Percentiles rank a stretch among this genome's conserved stretches.
Evolutionary conservation across 148 eudicot genomes (phyloP).

Genomic region (Chenopodium berlandieri): DNA sequence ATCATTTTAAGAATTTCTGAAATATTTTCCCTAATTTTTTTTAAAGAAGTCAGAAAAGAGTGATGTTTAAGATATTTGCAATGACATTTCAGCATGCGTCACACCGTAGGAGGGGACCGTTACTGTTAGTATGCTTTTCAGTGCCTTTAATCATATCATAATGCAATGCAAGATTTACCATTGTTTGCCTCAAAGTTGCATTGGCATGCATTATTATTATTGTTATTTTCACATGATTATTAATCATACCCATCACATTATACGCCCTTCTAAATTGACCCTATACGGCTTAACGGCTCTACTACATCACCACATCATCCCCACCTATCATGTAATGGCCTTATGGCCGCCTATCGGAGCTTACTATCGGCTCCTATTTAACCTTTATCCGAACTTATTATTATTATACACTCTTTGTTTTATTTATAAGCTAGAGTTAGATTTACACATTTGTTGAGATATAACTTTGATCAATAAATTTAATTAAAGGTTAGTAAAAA

Average conservation of each 20-base stretch:
- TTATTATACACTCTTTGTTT: too few relatives aligned
- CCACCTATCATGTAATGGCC: neutral
- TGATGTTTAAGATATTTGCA: neutral
- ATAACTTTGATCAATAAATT: too few relatives aligned
- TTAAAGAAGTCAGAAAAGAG: neutral
- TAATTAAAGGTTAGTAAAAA: too few relatives aligned
- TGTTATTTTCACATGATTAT: neutral
- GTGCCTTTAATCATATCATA: constrained; percentile 10
- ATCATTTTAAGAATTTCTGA: neutral
- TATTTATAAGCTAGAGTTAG: too few relatives aligned
- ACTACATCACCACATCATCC: neutral
- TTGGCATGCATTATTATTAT: constrained; percentile 4
- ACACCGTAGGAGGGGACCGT: neutral
- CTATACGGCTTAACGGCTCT: neutral
- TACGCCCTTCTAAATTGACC: neutral
- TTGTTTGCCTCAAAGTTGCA: neutral
- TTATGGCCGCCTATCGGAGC: too few relatives aligned
- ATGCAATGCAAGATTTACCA: neutral
- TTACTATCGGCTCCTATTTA: too few relatives aligned
- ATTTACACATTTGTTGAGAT: too few relatives aligned
- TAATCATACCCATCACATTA: neutral
- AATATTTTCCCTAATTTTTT: too few relatives aligned
- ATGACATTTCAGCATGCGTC: neutral
- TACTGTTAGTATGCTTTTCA: neutral
- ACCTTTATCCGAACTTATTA: too few relatives aligned